Conservation (phyloP, 768 basidiomycete genomes). For the Botryobasidium botryosum region DNA sequence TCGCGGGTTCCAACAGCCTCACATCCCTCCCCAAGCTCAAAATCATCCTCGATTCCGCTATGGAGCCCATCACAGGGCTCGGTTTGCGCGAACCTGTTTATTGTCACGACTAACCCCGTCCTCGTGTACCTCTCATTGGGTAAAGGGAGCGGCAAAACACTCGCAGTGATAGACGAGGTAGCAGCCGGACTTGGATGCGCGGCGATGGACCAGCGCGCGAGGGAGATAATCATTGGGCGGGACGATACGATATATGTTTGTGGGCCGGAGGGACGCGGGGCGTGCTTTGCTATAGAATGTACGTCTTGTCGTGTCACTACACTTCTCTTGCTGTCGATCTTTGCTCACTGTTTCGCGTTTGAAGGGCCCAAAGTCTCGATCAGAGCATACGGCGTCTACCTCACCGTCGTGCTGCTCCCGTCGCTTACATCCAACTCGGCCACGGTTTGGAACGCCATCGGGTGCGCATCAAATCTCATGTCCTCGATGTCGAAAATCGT, state of each 20-base stretch:
- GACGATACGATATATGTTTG: slow-evolving; percentile 88
- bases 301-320: background rate
- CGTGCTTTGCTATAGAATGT: slow-evolving; percentile 91
- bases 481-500: slow-evolving; percentile 32
- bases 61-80: slow-evolving; percentile 84
- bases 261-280: slow-evolving; percentile 61
- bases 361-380: slow-evolving; percentile 64
- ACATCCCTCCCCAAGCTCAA: slow-evolving; percentile 74
- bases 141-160: slow-evolving; percentile 41
- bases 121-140: slow-evolving; percentile 61
- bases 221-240: slow-evolving; percentile 66
- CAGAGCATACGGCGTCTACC: slow-evolving; percentile 61
- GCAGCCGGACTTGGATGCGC: slow-evolving; percentile 77
- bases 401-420: slow-evolving; percentile 67
- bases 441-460: slow-evolving; percentile 58
- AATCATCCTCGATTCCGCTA: slow-evolving; percentile 62
- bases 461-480: slow-evolving; percentile 27
- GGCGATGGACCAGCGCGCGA: slow-evolving; percentile 53
- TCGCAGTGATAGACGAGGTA: slow-evolving; percentile 66
- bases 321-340: slow-evolving; percentile 8
- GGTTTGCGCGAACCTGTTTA: slow-evolving; percentile 77
- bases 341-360: background rate
- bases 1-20: slow-evolving; percentile 42
- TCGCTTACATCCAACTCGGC: slow-evolving; percentile 47
- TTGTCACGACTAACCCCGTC: slow-evolving; percentile 76